Evolutionary conservation across 176 grass and related monocot genomes (phyloP), one percentile per base, ranked within the genome.

Genomic region (Elymus sibiricus): DNA sequence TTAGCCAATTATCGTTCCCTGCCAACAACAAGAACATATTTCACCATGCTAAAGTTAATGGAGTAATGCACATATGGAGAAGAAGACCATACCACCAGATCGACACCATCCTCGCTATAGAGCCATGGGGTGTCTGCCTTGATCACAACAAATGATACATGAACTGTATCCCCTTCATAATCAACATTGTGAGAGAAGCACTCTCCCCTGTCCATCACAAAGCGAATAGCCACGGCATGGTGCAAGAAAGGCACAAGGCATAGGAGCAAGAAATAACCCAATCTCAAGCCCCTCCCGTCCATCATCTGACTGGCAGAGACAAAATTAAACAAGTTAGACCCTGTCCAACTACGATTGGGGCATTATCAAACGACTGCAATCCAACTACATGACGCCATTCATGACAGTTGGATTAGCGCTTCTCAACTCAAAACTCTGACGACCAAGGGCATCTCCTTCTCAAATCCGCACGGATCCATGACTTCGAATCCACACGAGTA

Each of bases 191-290:
- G 91, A 14, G 96, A 95, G 88, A 98, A 98, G 68, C 93, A 98
- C 77, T 98, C 93, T 92, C 89, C 91, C 88, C 93, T 89, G 53
- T 98, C 96, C 46, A 98, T 98, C 76, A 98, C 96, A 31, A 98
- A 98, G 22, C 93, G 87, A 77, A 95, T 95, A 6, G 90, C 93
- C 84, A 69, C 14, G 9, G 88, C 88, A 22, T 72, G 76, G 22
- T 49, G 47, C 56, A 91, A 10, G 53, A 89, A 76, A 15, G 83
- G 28, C 49, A 79, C 22, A 11, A 87, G 40, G 49, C 78, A 77
- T 11, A 93, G 49, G 31, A 76, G 21, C 61, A 94, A 77, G 46
- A 90, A 58, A 72, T 38, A 40, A 22, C 32, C 80, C 64, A 70
- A 78, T 89, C 80, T 88, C 42, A 58, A 62, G 78, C 31, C 83